Evolutionary conservation across 108 stramenopile genomes (phyloP).

Genomic region (Cyclotella distinguenda): DNA sequence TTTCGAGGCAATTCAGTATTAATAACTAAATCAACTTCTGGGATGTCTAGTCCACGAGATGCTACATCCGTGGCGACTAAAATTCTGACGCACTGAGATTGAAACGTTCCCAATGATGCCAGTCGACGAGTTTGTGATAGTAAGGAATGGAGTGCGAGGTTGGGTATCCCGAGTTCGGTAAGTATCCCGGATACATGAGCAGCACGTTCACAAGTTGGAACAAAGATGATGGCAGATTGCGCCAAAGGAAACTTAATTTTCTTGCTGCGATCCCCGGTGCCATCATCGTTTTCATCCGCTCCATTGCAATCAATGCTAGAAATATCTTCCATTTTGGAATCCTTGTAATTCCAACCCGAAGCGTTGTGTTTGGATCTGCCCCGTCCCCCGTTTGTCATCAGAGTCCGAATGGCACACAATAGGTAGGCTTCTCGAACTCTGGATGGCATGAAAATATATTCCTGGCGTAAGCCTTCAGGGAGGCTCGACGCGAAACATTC

Average conservation of each 20-base stretch:
- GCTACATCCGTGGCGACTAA: slow-evolving; percentile 99
- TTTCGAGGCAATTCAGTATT: slow-evolving; percentile 95
- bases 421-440: slow-evolving; percentile 86
- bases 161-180: slow-evolving; percentile 80
- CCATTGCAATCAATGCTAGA: slow-evolving; percentile 21
- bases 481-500: slow-evolving; percentile 62
- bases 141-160: slow-evolving; percentile 92
- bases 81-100: slow-evolving; percentile 84
- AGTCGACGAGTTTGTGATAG: slow-evolving; percentile 88
- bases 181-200: slow-evolving; percentile 91
- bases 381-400: slow-evolving; percentile 80
- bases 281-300: slow-evolving; percentile 41
- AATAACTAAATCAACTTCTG: slow-evolving; percentile 94
- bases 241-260: slow-evolving; percentile 53
- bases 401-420: slow-evolving; percentile 65
- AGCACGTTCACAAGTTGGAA: slow-evolving; percentile 92
- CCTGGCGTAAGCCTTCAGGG: slow-evolving; percentile 87
- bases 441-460: slow-evolving; percentile 96
- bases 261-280: slow-evolving; percentile 46
- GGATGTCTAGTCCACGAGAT: slow-evolving; percentile 95
- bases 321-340: slow-evolving; percentile 20
- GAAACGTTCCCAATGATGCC: slow-evolving; percentile 90
- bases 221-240: slow-evolving; percentile 92
- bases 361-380: slow-evolving; percentile 25
- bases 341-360: slow-evolving; percentile 36